Evolutionary conservation across 768 basidiomycete species (phyloP).

Genomic region (Phanerochaete sordida): DNA sequence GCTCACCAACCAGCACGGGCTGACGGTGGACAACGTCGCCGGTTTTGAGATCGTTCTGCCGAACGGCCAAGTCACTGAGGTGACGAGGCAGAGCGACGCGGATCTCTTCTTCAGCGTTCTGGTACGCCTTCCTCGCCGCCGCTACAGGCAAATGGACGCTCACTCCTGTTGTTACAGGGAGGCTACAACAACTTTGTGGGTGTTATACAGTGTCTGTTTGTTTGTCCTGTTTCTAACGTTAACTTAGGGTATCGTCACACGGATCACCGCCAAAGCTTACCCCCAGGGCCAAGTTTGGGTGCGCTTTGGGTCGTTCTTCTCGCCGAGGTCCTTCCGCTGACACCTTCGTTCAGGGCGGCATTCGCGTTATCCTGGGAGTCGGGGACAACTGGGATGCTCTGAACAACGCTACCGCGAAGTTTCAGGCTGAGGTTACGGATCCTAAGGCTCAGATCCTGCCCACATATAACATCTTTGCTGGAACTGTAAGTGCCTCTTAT

Average conservation of each 20-base stretch:
- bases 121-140: constrained; percentile 20
- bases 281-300: constrained; percentile 63
- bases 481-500: constrained; percentile 27
- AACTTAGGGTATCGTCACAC: constrained; percentile 54
- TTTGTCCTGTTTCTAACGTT: too few species aligned
- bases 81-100: constrained; percentile 25
- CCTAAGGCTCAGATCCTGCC: constrained; percentile 50
- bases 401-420: constrained; percentile 37
- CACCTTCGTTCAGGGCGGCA: constrained; percentile 40
- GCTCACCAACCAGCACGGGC: constrained; percentile 57
- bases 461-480: constrained; percentile 36
- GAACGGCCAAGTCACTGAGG: constrained; percentile 38
- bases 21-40: constrained; percentile 51
- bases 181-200: constrained; percentile 59
- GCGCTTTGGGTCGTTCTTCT: constrained; percentile 13
- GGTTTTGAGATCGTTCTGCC: constrained; percentile 57
- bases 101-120: constrained; percentile 44
- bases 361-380: constrained; percentile 28
- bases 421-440: constrained; percentile 39
- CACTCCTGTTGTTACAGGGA: constrained; percentile 36
- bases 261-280: constrained; percentile 49
- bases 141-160: background rate
- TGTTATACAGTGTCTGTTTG: background rate
- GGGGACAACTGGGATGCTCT: constrained; percentile 18
- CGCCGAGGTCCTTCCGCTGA: background rate